Base-by-base conservation (phyloP, 2,329 filamentous ascomycete genomes). In the Dactylellina haptotyla region DNA sequence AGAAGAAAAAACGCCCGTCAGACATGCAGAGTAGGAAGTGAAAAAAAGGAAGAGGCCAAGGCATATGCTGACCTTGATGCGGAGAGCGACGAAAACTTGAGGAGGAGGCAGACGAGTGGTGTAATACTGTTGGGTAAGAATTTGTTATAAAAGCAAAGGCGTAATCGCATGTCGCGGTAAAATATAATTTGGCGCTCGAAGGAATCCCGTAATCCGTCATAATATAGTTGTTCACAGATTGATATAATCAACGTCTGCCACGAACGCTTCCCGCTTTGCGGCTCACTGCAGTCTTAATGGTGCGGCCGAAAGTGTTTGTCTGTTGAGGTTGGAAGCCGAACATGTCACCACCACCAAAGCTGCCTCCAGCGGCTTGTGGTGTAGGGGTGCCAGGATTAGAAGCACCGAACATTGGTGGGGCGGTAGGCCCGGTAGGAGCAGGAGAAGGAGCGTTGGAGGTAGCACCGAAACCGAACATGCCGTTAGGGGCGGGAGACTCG, bases 281-380 rank as follows among this genome's bases (percentile, higher is more conserved):
- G 51, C 63, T 69, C 14, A 75, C 70, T 3, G 70, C 41, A 5
- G 62, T 32, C 28, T 75, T 75, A 51, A 75, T 75, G 12, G 14
- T 59, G 16, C 70, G 63, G 1, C 70, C 70, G 18, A 69, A 53
- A 9, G 63, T 41, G 25, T 65, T 65, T 8, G 54, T 64, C 10
- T 61, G 56, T 26, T 61, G 56, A 1, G 70, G 70, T 18, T 75
- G 70, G 50, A 69, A 75, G 10, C 70, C 63, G 30, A 75, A 75
- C 45, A 48, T 39, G 18, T 63, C 54, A 34, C 14, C 51, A 25
- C 8, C 53, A 26, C 32, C 54, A 28, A 65, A 56, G 26, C 39
- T 58, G 9, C 62, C n/a, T n/a, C n/a, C 20, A 34, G 30, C 56
- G 14, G 53, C 20, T 30, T 43, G 34, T 16, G 54, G 43, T 37